Conservation (phyloP, 805 yeast species). For the Wickerhamiella qilinensis region DNA sequence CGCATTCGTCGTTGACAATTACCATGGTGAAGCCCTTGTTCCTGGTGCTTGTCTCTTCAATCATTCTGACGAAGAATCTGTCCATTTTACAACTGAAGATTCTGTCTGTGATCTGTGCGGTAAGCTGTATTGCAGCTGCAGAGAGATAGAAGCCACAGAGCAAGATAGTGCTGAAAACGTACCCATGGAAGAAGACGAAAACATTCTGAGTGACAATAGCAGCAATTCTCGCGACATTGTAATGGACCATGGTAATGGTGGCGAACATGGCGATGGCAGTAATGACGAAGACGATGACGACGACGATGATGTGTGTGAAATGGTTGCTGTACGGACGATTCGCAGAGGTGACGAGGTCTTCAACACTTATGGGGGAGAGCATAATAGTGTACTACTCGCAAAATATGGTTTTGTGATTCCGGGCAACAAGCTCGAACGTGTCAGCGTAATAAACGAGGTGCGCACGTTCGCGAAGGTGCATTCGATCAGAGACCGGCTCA, state of each 20-base stretch:
- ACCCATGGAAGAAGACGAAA: constrained; percentile 13
- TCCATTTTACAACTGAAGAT: constrained; percentile 44
- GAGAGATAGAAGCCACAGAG: constrained; percentile 10
- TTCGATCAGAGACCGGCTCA: constrained; percentile 14
- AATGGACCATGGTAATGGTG: constrained; percentile 15
- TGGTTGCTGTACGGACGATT: constrained; percentile 33
- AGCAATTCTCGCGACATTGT: constrained; percentile 18
- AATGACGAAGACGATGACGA: constrained; percentile 14
- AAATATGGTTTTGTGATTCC: constrained; percentile 62
- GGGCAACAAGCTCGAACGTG: constrained; percentile 37
- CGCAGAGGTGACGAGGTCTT: constrained; percentile 43
- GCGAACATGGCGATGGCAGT: constrained; percentile 14
- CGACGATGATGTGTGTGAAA: constrained; percentile 38
- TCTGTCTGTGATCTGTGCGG: constrained; percentile 42
- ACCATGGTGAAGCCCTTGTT: constrained; percentile 58
- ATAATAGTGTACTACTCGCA: constrained; percentile 49
- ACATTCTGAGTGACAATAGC: constrained; percentile 17
- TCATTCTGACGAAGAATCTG: constrained; percentile 47
- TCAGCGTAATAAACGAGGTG: constrained; percentile 41
- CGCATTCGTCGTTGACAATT: constrained; percentile 67
- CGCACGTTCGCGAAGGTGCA: constrained; percentile 21
- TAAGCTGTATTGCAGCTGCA: constrained; percentile 27
- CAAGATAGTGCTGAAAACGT: too few relatives aligned
- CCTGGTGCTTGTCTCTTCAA: constrained; percentile 89
- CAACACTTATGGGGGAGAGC: constrained; percentile 67